Percentiles rank a stretch among this genome's conserved stretches.
Conservation (phyloP, 352 stramenopile genomes). For the Pythium grandisporangium region DNA sequence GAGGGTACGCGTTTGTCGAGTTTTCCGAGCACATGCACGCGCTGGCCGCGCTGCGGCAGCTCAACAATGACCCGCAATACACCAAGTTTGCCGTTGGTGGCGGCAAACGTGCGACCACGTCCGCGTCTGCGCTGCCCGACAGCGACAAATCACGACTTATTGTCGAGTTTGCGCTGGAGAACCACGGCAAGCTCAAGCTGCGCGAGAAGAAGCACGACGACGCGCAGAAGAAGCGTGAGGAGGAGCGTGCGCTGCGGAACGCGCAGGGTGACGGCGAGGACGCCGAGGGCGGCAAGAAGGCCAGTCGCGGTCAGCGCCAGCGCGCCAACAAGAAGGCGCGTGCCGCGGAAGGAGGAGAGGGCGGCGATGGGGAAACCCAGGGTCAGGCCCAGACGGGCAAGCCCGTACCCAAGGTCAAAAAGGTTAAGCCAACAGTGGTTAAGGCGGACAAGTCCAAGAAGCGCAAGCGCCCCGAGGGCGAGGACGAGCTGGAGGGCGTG, state of each 20-base stretch:
- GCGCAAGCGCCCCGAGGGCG: conserved; percentile 6
- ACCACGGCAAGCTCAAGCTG: conserved; percentile 83
- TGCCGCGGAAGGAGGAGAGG: conserved; percentile 7
- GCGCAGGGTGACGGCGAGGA: conserved; percentile 11
- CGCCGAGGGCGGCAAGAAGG: not conserved
- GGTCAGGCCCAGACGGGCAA: too few species aligned
- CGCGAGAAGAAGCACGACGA: conserved; percentile 68
- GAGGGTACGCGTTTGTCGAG: conserved; percentile 94
- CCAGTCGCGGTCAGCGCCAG: conserved; percentile 56
- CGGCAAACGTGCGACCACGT: conserved; percentile 1
- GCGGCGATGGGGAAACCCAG: conserved; percentile 9
- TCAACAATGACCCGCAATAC: conserved; percentile 98
- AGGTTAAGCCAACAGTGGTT: conserved; percentile 17
- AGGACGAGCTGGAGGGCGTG: conserved; percentile 1
- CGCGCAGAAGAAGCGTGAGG: conserved; percentile 56
- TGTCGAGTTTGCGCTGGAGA: conserved; percentile 86
- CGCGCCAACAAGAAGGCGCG: conserved; percentile 23
- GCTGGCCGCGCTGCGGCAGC: conserved; percentile 89
- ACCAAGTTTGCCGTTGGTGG: conserved; percentile 45
- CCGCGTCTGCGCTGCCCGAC: conserved; percentile 19
- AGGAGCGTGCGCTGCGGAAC: conserved; percentile 55
- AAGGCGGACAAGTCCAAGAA: conserved; percentile 17
- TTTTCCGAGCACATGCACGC: conserved; percentile 95
- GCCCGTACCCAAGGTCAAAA: too few species aligned
- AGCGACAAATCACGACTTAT: conserved; percentile 74